Evolutionary conservation across 306 rosid species (phyloP).

Genomic region (Biancaea sappan): DNA sequence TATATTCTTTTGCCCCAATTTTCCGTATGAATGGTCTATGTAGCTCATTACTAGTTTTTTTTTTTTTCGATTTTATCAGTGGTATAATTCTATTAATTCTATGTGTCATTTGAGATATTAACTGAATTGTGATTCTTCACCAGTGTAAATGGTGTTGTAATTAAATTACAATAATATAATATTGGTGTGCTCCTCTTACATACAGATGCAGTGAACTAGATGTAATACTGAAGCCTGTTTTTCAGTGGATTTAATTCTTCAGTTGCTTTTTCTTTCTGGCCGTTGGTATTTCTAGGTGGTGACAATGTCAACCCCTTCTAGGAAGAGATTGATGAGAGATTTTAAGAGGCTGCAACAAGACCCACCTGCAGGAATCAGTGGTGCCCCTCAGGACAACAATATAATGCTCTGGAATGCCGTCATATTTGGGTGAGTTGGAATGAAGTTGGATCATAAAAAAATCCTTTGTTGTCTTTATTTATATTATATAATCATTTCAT

Average conservation of each 20-base stretch:
- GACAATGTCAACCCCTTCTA: slow-evolving; percentile 92
- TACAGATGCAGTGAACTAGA: neutral
- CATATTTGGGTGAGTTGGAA: slow-evolving; percentile 83
- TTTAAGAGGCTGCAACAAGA: slow-evolving; percentile 97
- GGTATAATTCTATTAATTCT: too few species aligned
- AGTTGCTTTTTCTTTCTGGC: neutral
- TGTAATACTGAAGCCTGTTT: neutral
- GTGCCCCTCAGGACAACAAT: slow-evolving; percentile 98
- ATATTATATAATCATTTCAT: slow-evolving; percentile 17
- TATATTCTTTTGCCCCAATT: neutral
- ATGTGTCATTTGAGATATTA: too few species aligned
- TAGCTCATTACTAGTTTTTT: neutral
- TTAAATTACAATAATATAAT: neutral
- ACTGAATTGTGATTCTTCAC: neutral
- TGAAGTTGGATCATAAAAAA: slow-evolving; percentile 26
- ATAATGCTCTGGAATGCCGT: slow-evolving; percentile 99
- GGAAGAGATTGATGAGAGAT: slow-evolving; percentile 97
- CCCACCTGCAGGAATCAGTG: slow-evolving; percentile 99
- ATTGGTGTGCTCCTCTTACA: neutral
- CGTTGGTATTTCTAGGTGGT: slow-evolving; percentile 44
- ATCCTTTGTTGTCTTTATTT: slow-evolving; percentile 24
- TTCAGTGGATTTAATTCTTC: slow-evolving; percentile 1
- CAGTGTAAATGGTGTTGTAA: neutral
- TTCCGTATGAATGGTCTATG: neutral
- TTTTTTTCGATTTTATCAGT: neutral